Evolutionary conservation across 2,329 filamentous ascomycete genomes (phyloP).

Genomic region (Phaeoacremonium minimum): DNA sequence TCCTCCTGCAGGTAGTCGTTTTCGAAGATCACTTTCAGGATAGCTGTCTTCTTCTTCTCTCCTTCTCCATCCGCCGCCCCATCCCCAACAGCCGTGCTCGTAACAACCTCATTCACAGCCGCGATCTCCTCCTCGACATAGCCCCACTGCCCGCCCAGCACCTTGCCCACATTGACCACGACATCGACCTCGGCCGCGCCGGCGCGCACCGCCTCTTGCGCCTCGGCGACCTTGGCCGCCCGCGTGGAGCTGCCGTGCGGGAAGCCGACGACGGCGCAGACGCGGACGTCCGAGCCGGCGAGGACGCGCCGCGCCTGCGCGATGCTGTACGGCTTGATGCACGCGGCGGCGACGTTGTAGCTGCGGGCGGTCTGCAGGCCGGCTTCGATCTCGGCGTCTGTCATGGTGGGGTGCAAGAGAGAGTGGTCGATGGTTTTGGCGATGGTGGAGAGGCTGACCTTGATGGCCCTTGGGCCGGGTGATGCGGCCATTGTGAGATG

Average conservation of each 20-base stretch:
- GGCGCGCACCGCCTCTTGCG: slow-evolving; percentile 35
- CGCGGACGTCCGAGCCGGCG: slow-evolving; percentile 37
- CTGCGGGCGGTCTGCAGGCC: slow-evolving; percentile 43
- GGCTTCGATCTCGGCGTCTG: slow-evolving; percentile 44
- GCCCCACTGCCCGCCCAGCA: slow-evolving; percentile 49
- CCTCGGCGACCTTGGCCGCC: slow-evolving; percentile 49
- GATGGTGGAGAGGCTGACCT: slow-evolving; percentile 38
- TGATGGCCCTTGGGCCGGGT: no score
- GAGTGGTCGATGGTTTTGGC: slow-evolving; percentile 58
- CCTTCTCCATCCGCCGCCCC: no score
- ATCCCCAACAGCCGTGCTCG: no score
- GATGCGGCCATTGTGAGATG: no score
- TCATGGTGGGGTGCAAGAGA: slow-evolving; percentile 58
- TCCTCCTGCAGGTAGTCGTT: slow-evolving; percentile 49
- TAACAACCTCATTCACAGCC: slow-evolving; percentile 41
- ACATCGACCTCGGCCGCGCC: slow-evolving; percentile 55
- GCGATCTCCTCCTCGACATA: slow-evolving; percentile 50
- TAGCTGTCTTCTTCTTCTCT: background rate
- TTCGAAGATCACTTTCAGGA: slow-evolving; percentile 56
- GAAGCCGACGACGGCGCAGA: slow-evolving; percentile 58
- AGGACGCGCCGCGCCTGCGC: slow-evolving; percentile 39
- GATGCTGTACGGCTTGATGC: slow-evolving; percentile 54
- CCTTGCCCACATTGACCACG: slow-evolving; percentile 58
- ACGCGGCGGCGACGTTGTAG: slow-evolving; percentile 49
- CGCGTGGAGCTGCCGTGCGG: slow-evolving; percentile 55